Evolutionary conservation across 257 asterid species (phyloP), one percentile per base, ranked within the genome.

Genomic region (Forsythia suspensa): DNA sequence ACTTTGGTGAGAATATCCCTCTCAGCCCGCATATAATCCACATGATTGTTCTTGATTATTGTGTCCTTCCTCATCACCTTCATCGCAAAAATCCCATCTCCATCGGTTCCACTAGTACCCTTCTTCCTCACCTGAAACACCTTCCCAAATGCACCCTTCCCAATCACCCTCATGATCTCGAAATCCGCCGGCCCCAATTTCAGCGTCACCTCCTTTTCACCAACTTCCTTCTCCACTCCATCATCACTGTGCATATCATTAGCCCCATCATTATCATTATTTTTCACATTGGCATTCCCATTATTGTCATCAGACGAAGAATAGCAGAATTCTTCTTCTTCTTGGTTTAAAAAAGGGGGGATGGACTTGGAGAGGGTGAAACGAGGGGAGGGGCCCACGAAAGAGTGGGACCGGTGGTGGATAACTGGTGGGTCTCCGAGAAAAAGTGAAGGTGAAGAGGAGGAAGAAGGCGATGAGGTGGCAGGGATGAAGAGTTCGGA

Each of bases 111-210:
- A 59, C 71, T 46, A 77, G 72, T 24, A 10, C 87, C 87, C 86
- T 85, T 85, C 92, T 83, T 86, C 87, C 91, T 89, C 82, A 94
- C 98, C 88, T 91, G 97, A 87, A 92, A 94, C 70, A 94, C 98
- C 89, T 94, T 94, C 85, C 97, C 98, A 84, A 94, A 94, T 59
- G 97, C 94, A 42, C 98, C 98, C 81, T 91, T 92, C 3, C 98
- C 98, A 68, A 94, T 83, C 71, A 94, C 87, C 88, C 98, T 91
- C 93, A 91, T 83, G 1, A 92, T 94, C 85, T 92, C 97, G 81
- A 94, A 94, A 80, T 94, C 94, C 80, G 87, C 90, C 0, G 97
- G 93, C 10, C 98, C 98, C 77, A 91, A 82, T 74, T 85, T 87
- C 80, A 21, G 15, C 16, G 13, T 71, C 80, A 44, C 79, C 51